These are phyloP conservation scores for Pseudognaphalium luteoalbum DNA, from an alignment of 129 eudicot species.

Conservation along the genomic window DNA sequence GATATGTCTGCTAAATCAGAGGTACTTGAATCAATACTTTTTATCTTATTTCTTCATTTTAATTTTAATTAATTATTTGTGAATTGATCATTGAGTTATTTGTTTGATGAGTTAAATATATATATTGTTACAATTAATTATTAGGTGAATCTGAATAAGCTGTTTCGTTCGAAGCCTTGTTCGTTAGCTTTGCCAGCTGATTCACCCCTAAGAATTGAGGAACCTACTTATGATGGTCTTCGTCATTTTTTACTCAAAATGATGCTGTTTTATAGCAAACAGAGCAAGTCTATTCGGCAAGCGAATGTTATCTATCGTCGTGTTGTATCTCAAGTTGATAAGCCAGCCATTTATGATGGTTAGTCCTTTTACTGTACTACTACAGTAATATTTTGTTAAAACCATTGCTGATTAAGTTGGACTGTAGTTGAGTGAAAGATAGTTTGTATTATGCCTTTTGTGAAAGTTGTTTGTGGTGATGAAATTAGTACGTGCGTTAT, in stretches of 20 bases:
- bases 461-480: no score
- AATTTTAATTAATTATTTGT: not conserved
- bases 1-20: conserved; percentile 32
- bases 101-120: not conserved
- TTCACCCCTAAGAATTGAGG: conserved; percentile 38
- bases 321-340: conserved; percentile 66
- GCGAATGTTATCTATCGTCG: conserved; percentile 82
- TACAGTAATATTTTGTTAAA: not conserved
- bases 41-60: not conserved
- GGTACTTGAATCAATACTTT: conserved; percentile 21
- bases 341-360: conserved; percentile 88
- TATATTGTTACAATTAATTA: not conserved
- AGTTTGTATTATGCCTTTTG: no score
- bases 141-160: conserved; percentile 39
- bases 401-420: no score
- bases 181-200: conserved; percentile 47
- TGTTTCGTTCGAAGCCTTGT: conserved; percentile 38
- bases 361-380: conserved; percentile 25
- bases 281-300: conserved; percentile 80
- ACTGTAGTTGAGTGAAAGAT: no score
- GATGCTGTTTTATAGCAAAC: conserved; percentile 80
- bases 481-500: no score
- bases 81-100: not conserved
- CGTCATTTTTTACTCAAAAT: conserved; percentile 60
- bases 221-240: conserved; percentile 67